A percentile compares a stretch with the other conserved stretches of the same genome.
phyloP scores from a whole-genome alignment of 352 stramenopile genomes.

The Blastocystis hominis region DNA sequence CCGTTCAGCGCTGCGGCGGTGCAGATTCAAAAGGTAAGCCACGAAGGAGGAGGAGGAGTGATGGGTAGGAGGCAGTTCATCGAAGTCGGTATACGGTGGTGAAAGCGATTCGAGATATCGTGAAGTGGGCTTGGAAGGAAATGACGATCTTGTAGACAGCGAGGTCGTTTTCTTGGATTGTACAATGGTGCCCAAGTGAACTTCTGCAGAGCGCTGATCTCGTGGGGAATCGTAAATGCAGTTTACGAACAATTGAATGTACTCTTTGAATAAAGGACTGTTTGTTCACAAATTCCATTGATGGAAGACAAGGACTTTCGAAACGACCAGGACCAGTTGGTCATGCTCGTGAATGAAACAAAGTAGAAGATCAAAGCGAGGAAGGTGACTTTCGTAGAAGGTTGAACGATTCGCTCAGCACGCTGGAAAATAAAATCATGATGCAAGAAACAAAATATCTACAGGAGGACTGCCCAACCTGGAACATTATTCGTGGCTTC shows the following conservation, averaged over 20 bases:
- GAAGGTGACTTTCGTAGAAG: background rate
- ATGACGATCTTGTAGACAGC: constrained; percentile 64
- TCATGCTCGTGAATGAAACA: constrained; percentile 14
- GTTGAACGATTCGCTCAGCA: background rate
- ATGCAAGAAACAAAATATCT: constrained; percentile 5
- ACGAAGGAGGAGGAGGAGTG: background rate
- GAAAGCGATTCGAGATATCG: background rate
- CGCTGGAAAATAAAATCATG: constrained; percentile 24
- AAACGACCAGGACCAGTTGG: constrained; percentile 25
- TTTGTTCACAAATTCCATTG: background rate
- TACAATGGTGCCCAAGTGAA: constrained; percentile 78
- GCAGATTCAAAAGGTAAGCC: constrained; percentile 53
- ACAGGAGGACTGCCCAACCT: constrained; percentile 26
- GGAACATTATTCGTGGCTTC: constrained; percentile 33
- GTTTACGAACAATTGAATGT: constrained; percentile 67
- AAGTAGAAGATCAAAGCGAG: background rate
- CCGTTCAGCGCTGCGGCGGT: constrained; percentile 62
- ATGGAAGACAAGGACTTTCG: constrained; percentile 41
- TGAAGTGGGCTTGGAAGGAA: background rate
- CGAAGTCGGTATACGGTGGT: background rate
- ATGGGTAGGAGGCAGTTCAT: background rate
- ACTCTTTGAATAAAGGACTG: constrained; percentile 56
- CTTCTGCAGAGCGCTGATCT: constrained; percentile 74
- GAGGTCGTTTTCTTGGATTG: constrained; percentile 67
- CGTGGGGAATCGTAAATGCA: constrained; percentile 79